Percentiles rank a stretch among this genome's conserved stretches.
These are phyloP conservation scores for Talaromyces wortmannii DNA, from an alignment of 495 filamentous ascomycete genomes.

Conservation along the genomic window DNA sequence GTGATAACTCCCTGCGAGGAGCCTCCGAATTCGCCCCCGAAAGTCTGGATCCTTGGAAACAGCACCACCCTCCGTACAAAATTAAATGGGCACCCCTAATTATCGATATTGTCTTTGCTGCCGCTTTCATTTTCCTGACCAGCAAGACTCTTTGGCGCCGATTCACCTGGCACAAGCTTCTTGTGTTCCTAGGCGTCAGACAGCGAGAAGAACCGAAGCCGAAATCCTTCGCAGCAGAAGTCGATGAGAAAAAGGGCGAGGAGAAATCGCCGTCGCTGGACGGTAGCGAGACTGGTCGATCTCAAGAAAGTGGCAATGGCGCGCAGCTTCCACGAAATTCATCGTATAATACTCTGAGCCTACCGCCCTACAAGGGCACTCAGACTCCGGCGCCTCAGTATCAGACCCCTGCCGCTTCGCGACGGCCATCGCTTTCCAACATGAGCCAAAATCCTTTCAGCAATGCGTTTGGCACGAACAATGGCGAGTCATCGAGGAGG, in stretches of 20 bases:
- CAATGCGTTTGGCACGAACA: background rate
- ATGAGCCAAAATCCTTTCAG: background rate
- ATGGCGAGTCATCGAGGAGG: slow-evolving; percentile 1
- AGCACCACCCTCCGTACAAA: slow-evolving; percentile 4
- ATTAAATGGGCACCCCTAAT: slow-evolving; percentile 2
- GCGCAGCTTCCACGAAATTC: background rate
- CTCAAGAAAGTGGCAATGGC: background rate
- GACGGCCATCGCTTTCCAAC: slow-evolving; percentile 1
- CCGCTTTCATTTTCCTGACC: background rate
- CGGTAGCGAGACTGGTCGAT: background rate
- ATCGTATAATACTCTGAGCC: background rate
- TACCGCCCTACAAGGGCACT: slow-evolving; percentile 1
- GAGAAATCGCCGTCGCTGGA: background rate
- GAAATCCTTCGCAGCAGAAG: background rate
- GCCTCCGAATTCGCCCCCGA: slow-evolving; percentile 12
- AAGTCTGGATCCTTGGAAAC: slow-evolving; percentile 11
- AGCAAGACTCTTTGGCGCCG: slow-evolving; percentile 5
- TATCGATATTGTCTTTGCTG: slow-evolving; percentile 3
- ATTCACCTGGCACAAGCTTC: slow-evolving; percentile 3
- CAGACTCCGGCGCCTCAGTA: slow-evolving; percentile 2
- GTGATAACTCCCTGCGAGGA: slow-evolving; percentile 24
- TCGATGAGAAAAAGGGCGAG: background rate
- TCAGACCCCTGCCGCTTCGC: slow-evolving; percentile 1
- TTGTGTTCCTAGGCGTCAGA: background rate
- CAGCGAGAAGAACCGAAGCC: background rate